These are phyloP conservation scores for Huntiella bhutanensis DNA, from an alignment of 2,329 filamentous ascomycete species.

Conservation along the genomic window DNA sequence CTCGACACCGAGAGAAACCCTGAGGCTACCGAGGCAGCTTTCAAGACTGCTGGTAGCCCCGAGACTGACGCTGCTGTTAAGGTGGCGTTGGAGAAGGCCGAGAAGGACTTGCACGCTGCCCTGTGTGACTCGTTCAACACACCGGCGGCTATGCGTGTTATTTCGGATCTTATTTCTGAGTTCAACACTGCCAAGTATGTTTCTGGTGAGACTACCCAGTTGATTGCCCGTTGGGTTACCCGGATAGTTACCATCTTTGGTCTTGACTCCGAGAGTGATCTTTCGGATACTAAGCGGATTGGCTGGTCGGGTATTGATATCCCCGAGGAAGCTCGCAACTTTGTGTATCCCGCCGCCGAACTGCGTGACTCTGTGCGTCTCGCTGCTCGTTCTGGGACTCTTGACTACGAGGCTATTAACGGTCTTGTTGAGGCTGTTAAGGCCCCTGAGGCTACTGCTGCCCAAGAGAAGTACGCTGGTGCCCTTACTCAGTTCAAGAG, in stretches of 20 bases:
- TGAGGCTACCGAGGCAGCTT: constrained; percentile 3
- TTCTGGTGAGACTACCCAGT: constrained; percentile 3
- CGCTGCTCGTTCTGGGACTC: constrained; percentile 16
- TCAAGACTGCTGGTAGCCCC: constrained; percentile 4
- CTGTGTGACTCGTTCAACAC: constrained; percentile 81
- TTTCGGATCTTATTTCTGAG: constrained; percentile 58
- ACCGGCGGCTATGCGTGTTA: constrained; percentile 55
- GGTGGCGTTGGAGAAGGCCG: constrained; percentile 31
- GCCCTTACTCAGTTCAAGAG: constrained; percentile 34
- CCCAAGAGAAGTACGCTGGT: constrained; percentile 18
- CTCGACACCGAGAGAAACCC: constrained; percentile 10
- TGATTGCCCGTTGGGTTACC: constrained; percentile 59
- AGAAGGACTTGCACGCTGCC: constrained; percentile 35
- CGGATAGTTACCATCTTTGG: constrained; percentile 72
- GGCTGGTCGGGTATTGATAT: constrained; percentile 25
- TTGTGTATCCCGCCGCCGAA: constrained; percentile 22
- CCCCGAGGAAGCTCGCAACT: constrained; percentile 27
- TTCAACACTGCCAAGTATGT: constrained; percentile 10
- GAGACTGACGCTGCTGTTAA: constrained; percentile 18
- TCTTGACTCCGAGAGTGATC: constrained; percentile 34
- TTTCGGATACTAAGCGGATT: constrained; percentile 14
- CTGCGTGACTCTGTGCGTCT: constrained; percentile 10
- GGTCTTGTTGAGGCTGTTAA: constrained; percentile 30
- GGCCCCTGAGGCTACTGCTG: constrained; percentile 24
- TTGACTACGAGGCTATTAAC: constrained; percentile 28